phyloP scores from a whole-genome alignment of 1,284 basidiomycete species.

The Papiliotrema fonsecae region DNA sequence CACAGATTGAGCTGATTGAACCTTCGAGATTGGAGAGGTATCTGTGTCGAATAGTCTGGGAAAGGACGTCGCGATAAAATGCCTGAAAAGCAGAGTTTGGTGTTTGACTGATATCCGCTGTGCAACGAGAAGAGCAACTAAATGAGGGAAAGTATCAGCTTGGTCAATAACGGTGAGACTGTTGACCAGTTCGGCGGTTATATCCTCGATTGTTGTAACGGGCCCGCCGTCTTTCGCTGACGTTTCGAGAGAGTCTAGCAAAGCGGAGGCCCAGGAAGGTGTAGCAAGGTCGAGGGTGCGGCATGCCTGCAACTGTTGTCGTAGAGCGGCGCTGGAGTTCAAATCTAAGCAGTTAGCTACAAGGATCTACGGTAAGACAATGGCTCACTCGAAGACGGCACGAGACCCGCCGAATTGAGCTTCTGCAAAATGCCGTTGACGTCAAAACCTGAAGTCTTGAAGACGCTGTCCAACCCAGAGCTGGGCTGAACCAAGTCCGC shows the following conservation, averaged over 20 bases:
- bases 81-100: not conserved
- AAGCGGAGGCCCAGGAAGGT: too few species aligned
- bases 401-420: constrained; percentile 15
- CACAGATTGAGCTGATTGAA: not conserved
- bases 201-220: not conserved
- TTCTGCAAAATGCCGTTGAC: constrained; percentile 19
- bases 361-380: not conserved
- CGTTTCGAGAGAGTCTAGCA: not conserved
- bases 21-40: not conserved
- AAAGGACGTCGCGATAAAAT: not conserved
- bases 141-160: too few species aligned
- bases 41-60: not conserved
- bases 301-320: too few species aligned
- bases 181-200: not conserved
- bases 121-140: not conserved
- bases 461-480: constrained; percentile 28
- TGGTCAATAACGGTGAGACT: too few species aligned
- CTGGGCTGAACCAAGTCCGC: constrained; percentile 24
- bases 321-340: too few species aligned
- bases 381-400: constrained; percentile 7
- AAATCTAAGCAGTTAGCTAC: not conserved
- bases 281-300: too few species aligned
- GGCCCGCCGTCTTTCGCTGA: not conserved
- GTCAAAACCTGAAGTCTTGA: constrained; percentile 38
- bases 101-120: not conserved